Evolutionary conservation across 2,329 filamentous ascomycete genomes (phyloP), one percentile per base, ranked within the genome.

Genomic region (Talaromyces sp.): DNA sequence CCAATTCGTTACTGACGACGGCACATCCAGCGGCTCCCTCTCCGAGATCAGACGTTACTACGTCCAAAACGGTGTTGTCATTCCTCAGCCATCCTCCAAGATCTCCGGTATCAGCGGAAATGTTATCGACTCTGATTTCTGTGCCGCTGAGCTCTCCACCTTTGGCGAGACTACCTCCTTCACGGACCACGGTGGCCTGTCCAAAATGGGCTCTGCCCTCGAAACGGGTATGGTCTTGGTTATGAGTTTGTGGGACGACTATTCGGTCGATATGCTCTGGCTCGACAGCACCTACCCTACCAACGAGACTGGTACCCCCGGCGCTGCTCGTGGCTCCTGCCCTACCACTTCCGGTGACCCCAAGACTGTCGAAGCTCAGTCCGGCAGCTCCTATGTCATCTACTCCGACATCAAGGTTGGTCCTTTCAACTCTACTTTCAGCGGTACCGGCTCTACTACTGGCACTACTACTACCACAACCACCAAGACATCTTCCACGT

Each of bases 191-290:
- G 87, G 86, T 58, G 87, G 86, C 23, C 73, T 87, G 66, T 71
- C 77, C 5, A 75, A 74, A 46, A 85, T 89, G 81, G 80, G 81
- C 65, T 71, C 77, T 1, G 86, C 84, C 25, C 75, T 89, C 44
- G 71, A 73, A 5, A 68, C 80, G 35, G 86, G 85, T 39, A 86
- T 88, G 84, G 86, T 88, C 40, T 80, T 89, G 14, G 86, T 88
- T 67, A 81, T 89, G 80, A 74, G 70, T 60, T 65, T 77, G 63
- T 87, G 85, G 85, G 85, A 89, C 71, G 88, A 90, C 77, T 83
- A 89, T 76, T 75, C 83, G 64, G 77, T 84, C 70, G 82, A 88
- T 77, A 91, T 91, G 88, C 83, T 88, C 70, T 91, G 89, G 89
- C 83, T 92, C 69, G 88, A 91, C 79, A 84, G 83, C 65, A 83